Evolutionary conservation across 2,329 filamentous ascomycete genomes (phyloP), one percentile per base, ranked within the genome.

Genomic region (Westerdykella ornata): DNA sequence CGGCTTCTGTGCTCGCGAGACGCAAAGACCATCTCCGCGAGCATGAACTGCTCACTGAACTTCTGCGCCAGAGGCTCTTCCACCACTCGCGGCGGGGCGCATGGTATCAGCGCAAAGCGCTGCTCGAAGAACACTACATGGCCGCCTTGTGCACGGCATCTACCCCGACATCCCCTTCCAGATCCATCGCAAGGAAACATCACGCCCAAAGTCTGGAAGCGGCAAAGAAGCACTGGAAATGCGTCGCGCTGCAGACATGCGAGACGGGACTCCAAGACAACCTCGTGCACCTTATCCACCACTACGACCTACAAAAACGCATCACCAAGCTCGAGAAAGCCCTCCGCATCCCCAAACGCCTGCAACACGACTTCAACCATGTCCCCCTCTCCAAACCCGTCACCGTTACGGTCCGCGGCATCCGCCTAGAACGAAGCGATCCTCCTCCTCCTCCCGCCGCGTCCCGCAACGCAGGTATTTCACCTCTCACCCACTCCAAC

Each of bases 91-190:
- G 89, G 19, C 79, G 92, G 32, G 92, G 92, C 0, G 80, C 82
- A 1, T 98, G 92, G 92, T 97, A 97, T 61, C 89, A 96, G 59
- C 85, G 92, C 15, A 95, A 94, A 66, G 92, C 90, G 1, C 71
- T 98, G 1, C 67, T 98, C 2, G 92, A 98, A 68, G 92, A 98
- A 62, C 88, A 94, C 60, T 97, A 98, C 64, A 89, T 97, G 85
- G 76, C 81, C 71, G 20, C 46, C 11, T 44, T 63, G 3, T 50
- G 46, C 2, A 3, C 14, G 20, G 16, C 20, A 12, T 28, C 22
- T 20, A 34, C 16, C 18, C 17, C 16, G 18, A 29, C n/a, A 43
- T 14, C 30, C n/a, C 69, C 75, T 0, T 69, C 36, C 17, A 26
- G 7, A 9, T 44, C 56, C 6, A 12, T 47, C 4, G 54, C 47